phyloP scores from a whole-genome alignment of 1,284 basidiomycete genomes.

The Salmacisia buchloeana region DNA sequence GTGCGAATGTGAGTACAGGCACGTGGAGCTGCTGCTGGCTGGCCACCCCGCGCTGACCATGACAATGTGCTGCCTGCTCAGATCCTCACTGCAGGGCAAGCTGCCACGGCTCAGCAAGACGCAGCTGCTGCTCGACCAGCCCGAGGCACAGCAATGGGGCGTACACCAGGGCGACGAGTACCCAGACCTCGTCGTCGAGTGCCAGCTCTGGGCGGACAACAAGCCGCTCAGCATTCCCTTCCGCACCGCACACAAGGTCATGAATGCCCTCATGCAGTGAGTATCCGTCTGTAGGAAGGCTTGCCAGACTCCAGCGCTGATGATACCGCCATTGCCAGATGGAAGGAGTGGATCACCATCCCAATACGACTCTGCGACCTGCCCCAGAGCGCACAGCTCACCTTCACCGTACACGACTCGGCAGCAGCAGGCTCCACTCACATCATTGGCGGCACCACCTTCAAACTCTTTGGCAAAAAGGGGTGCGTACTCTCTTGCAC shows the following conservation, averaged over 20 bases:
- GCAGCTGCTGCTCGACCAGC: constrained; percentile 22
- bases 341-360: constrained; percentile 89
- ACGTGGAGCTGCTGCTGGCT: too few species aligned
- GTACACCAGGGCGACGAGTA: constrained; percentile 53
- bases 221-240: constrained; percentile 84
- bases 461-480: constrained; percentile 83
- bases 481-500: constrained; percentile 58
- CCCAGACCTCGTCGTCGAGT: constrained; percentile 86
- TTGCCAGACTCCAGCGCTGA: neutral
- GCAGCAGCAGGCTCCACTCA: constrained; percentile 62
- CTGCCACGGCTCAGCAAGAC: constrained; percentile 23
- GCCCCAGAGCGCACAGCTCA: constrained; percentile 77
- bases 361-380: constrained; percentile 87
- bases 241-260: constrained; percentile 84
- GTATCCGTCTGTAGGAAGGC: constrained; percentile 47
- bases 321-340: constrained; percentile 51
- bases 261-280: constrained; percentile 57
- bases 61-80: constrained; percentile 3
- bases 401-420: constrained; percentile 92
- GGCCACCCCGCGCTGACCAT: neutral
- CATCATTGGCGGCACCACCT: constrained; percentile 77
- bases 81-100: constrained; percentile 33
- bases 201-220: constrained; percentile 84
- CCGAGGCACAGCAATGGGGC: constrained; percentile 28
- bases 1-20: constrained; percentile 29